phyloP scores from a whole-genome alignment of 1,139 yeast genomes.

The Geotrichum histeridarum region DNA sequence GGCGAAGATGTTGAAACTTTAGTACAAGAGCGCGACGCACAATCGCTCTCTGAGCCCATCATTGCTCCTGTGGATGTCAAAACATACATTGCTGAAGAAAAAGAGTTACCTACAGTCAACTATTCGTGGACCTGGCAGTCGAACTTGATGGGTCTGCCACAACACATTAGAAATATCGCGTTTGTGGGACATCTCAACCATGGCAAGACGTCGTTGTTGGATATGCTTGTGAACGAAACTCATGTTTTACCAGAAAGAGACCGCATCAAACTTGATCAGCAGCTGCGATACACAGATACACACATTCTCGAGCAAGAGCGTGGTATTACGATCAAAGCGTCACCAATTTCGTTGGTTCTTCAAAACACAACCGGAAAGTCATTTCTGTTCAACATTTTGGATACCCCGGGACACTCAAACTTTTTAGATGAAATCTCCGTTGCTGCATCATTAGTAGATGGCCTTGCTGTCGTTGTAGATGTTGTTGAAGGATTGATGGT shows the following conservation, averaged over 20 bases:
- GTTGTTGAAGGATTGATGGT: constrained; percentile 73
- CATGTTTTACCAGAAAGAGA: constrained; percentile 43
- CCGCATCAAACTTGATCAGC: constrained; percentile 40
- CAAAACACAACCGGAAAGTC: constrained; percentile 55
- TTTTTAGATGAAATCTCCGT: constrained; percentile 70
- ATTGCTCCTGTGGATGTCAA: constrained; percentile 51
- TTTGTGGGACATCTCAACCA: constrained; percentile 75
- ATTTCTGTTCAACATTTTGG: constrained; percentile 57
- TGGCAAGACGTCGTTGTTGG: constrained; percentile 86
- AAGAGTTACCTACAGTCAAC: constrained; percentile 51
- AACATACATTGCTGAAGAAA: constrained; percentile 48
- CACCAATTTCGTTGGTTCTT: constrained; percentile 61
- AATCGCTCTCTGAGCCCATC: constrained; percentile 57
- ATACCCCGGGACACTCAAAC: constrained; percentile 88
- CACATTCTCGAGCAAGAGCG: constrained; percentile 64
- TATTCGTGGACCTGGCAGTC: constrained; percentile 63
- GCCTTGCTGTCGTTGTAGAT: constrained; percentile 69
- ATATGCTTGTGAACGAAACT: constrained; percentile 59
- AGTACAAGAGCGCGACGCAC: constrained; percentile 53
- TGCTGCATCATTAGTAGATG: constrained; percentile 58
- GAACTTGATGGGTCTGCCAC: constrained; percentile 50
- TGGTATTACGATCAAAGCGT: constrained; percentile 61
- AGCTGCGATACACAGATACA: constrained; percentile 63
- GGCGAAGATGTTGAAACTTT: constrained; percentile 63
- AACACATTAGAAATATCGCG: constrained; percentile 70